Conservation (phyloP, 2,329 filamentous ascomycete genomes). For the Hortaea werneckii region DNA sequence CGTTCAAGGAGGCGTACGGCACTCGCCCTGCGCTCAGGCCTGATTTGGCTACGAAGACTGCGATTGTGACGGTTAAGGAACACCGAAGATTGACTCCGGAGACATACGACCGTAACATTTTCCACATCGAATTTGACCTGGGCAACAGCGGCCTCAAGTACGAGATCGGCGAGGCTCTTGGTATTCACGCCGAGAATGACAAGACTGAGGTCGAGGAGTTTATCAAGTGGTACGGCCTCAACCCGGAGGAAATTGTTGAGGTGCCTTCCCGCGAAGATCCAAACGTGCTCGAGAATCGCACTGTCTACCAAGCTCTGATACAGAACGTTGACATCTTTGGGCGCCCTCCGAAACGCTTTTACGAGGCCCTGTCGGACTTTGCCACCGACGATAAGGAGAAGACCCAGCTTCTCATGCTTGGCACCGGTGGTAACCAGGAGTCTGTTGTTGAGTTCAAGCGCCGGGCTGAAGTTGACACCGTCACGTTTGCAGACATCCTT, state of each 20-base stretch:
- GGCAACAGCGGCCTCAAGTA: constrained; percentile 86
- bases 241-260: constrained; percentile 77
- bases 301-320: constrained; percentile 79
- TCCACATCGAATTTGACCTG: constrained; percentile 98
- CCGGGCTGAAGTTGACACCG: constrained; percentile 78
- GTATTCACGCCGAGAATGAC: constrained; percentile 93
- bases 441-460: constrained; percentile 87
- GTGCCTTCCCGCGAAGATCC: constrained; percentile 76
- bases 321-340: constrained; percentile 97
- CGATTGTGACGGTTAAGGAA: constrained; percentile 83
- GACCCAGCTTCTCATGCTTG: constrained; percentile 66
- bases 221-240: constrained; percentile 79
- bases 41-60: constrained; percentile 76
- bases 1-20: constrained; percentile 89
- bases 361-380: constrained; percentile 81
- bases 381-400: constrained; percentile 74
- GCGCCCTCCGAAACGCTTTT: constrained; percentile 94
- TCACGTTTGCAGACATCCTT: constrained; percentile 84
- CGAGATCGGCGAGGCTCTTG: constrained; percentile 92
- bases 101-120: constrained; percentile 95
- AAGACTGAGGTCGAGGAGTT: constrained; percentile 67
- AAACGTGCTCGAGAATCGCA: constrained; percentile 69
- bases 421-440: constrained; percentile 51
- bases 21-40: constrained; percentile 67
- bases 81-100: constrained; percentile 82